Conservation (phyloP, 345 rosid species). For the Raphanus raphanistrum region DNA sequence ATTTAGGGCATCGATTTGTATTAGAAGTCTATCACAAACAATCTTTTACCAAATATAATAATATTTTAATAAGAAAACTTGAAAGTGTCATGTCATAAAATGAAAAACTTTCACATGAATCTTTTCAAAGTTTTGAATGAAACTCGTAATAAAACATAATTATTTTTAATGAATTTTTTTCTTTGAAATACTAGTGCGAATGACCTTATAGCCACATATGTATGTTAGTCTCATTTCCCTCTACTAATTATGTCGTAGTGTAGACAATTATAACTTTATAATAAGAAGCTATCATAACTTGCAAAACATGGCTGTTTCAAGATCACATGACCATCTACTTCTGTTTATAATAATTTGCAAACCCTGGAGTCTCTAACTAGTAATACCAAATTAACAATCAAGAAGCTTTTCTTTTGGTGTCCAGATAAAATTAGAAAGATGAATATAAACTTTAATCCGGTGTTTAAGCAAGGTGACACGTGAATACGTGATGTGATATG, state of each 20-base stretch:
- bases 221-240: background rate
- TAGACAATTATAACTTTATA: background rate
- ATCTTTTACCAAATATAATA: background rate
- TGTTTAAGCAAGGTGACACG: constrained; percentile 32
- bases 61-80: background rate
- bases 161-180: background rate
- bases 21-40: background rate
- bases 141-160: background rate
- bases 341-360: constrained; percentile 2
- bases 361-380: constrained; percentile 3
- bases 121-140: background rate
- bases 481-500: constrained; percentile 31
- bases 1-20: background rate
- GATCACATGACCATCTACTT: background rate
- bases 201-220: background rate
- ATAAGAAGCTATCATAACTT: background rate
- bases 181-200: background rate
- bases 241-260: background rate
- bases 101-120: background rate
- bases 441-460: background rate
- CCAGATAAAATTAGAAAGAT: background rate
- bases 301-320: constrained; percentile 3
- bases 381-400: background rate
- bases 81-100: background rate
- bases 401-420: background rate